Evolutionary conservation across 2,329 filamentous ascomycete genomes (phyloP), one percentile per base, ranked within the genome.

Genomic region (Fusarium sp.): DNA sequence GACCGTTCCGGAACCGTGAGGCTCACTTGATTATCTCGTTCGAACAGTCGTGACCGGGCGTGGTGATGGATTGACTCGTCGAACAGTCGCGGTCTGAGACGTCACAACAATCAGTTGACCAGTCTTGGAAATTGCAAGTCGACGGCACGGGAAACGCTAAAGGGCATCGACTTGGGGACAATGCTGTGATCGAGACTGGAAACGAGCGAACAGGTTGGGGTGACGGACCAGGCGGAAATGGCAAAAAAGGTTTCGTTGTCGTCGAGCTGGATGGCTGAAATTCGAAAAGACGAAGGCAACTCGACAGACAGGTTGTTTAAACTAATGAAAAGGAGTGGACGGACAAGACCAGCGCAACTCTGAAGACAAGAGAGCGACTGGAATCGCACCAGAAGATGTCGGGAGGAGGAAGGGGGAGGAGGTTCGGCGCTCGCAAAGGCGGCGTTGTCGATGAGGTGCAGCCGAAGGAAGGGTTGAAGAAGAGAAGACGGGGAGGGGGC

Each of bases 341-440:
- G 88, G 88, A 80, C 87, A 83, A 89, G 83, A 87, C 88, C 89
- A 90, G 87, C 82, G 82, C 85, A 87, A 85, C 85, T 83, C 82
- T 76, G 81, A 82, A 79, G 76, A 85, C 54, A 75, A 84, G 85
- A 84, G 80, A 84, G 86, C 86, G 81, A 80, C 87, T 85, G 87
- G 88, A 88, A 88, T 88, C 85, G 88, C 83, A 85, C 88, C 88
- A 89, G 79, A 76, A 73, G 74, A 75, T 60, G 70, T 64, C 67
- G 76, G 72, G 75, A 78, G 65, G 63, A 72, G 65, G 64, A 72
- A 73, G 72, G 76, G 76, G 67, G 73, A 52, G 75, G 69, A 74
- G 70, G 73, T 74, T 75, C 74, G 74, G 77, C 76, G 79, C 78
- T 78, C 71, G 76, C 75, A 64, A 67, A 71, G 77, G 73, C 73